Conservation (phyloP, 257 asterid species). For the Anisodus tanguticus region DNA sequence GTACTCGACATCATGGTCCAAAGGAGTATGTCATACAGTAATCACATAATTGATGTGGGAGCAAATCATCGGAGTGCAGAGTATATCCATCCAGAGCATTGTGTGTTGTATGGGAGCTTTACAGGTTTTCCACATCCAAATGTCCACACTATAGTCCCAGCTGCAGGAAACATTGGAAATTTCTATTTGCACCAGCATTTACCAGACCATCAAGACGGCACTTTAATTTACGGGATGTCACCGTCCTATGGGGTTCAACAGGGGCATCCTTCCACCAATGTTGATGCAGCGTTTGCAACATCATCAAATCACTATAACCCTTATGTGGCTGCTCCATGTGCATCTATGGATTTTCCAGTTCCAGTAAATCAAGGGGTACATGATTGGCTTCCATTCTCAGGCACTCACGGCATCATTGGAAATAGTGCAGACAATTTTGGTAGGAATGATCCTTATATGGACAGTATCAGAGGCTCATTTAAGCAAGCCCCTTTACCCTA, state of each 20-base stretch:
- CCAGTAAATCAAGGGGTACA: slow-evolving; percentile 58
- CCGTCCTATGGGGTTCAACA: slow-evolving; percentile 50
- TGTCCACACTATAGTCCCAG: slow-evolving; percentile 46
- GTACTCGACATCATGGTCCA: slow-evolving; percentile 63
- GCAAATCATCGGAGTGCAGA: slow-evolving; percentile 61
- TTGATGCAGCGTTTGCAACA: slow-evolving; percentile 48
- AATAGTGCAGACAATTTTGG: slow-evolving; percentile 42
- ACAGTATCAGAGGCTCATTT: slow-evolving; percentile 51
- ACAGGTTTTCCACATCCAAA: slow-evolving; percentile 58
- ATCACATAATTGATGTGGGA: slow-evolving; percentile 60
- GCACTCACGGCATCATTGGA: slow-evolving; percentile 38
- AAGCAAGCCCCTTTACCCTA: slow-evolving; percentile 53
- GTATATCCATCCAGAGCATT: slow-evolving; percentile 61
- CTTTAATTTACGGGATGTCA: slow-evolving; percentile 57
- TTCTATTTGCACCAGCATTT: slow-evolving; percentile 46
- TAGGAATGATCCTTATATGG: slow-evolving; percentile 52
- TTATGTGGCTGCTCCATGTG: slow-evolving; percentile 58
- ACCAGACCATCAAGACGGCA: slow-evolving; percentile 62
- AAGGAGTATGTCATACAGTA: slow-evolving; percentile 53
- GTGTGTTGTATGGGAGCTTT: slow-evolving; percentile 56
- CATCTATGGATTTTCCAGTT: slow-evolving; percentile 56
- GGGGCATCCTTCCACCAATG: slow-evolving; percentile 52
- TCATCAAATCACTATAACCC: slow-evolving; percentile 63
- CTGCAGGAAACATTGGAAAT: slow-evolving; percentile 47
- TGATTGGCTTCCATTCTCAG: slow-evolving; percentile 50